Evolutionary conservation across 805 yeast genomes (phyloP), one percentile per base, ranked within the genome.

Genomic region (Saccharomycopsis sp.): DNA sequence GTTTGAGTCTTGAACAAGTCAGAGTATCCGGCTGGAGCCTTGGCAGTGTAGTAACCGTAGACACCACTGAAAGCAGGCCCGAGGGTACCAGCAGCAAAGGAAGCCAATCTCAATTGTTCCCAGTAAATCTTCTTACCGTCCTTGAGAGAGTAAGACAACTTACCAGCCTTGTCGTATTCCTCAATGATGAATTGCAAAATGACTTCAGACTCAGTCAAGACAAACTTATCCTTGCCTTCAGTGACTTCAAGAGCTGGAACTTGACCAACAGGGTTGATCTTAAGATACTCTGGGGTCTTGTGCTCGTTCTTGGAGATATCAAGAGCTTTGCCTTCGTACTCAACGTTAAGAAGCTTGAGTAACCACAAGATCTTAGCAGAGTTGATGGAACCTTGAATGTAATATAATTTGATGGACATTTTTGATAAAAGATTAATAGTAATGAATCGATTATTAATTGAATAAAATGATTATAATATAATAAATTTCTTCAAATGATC

Each of bases 61-160:
- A 71, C 72, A 53, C 77, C 82, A 8, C 84, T 83, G 51, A 69
- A 76, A 67, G 68, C 72, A 42, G 83, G 82, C 23, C 79, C 78
- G 30, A 70, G 58, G 5, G 73, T 72, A 46, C 78, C 75, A 60
- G 71, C 66, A 50, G 75, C 80, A 64, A 73, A 77, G 32, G 64
- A 63, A 6, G 70, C 48, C 69, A 78, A 67, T 48, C 73, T 75
- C 49, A 69, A 52, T 53, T 69, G 68, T 48, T 64, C 67, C 57
- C 72, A 78, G 55, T 76, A 77, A 34, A 57, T 51, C 4, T 52
- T 54, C 20, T 74, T 56, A 2, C 62, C 65, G 4, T 53, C n/a
- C n/a, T n/a, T n/a, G n/a, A n/a, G 46, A 13, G 51, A 46, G 43
- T 55, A 60, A 35, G 59, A 57, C 45, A 61, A 57, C 55, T 72